phyloP scores from a whole-genome alignment of 225 moss, liverwort and hornwort genomes.

The Pseudoscleropodium purum region DNA sequence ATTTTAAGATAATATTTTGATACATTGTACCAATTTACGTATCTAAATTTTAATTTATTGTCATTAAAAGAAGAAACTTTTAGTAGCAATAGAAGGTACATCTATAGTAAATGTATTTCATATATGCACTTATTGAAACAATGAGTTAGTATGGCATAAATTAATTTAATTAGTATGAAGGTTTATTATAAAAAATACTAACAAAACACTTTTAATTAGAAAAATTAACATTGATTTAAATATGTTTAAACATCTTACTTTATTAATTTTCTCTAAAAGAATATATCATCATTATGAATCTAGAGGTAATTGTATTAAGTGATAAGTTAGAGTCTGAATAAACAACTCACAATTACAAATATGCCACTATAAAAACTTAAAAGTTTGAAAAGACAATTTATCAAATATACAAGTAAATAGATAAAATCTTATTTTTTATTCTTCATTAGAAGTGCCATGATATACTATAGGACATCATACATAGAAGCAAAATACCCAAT shows the following conservation, averaged over 20 bases:
- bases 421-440: background rate
- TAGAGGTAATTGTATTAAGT: background rate
- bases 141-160: background rate
- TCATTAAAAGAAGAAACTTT: background rate
- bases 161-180: background rate
- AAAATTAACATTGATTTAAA: background rate
- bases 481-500: background rate
- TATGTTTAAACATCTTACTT: too few species aligned
- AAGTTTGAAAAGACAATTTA: background rate
- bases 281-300: background rate
- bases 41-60: background rate
- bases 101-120: background rate
- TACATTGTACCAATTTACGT: background rate
- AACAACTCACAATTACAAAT: background rate
- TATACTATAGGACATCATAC: too few species aligned
- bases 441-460: fast-evolving
- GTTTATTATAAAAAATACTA: background rate
- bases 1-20: background rate
- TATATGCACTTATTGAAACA: background rate
- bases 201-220: background rate
- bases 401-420: background rate
- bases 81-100: background rate
- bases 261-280: background rate
- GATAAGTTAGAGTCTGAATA: background rate
- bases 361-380: background rate